A percentile compares a stretch with the other conserved stretches of the same genome.
These are phyloP conservation scores for Tillandsia leiboldiana DNA, from an alignment of 176 grass and related monocot species.

Conservation along the genomic window DNA sequence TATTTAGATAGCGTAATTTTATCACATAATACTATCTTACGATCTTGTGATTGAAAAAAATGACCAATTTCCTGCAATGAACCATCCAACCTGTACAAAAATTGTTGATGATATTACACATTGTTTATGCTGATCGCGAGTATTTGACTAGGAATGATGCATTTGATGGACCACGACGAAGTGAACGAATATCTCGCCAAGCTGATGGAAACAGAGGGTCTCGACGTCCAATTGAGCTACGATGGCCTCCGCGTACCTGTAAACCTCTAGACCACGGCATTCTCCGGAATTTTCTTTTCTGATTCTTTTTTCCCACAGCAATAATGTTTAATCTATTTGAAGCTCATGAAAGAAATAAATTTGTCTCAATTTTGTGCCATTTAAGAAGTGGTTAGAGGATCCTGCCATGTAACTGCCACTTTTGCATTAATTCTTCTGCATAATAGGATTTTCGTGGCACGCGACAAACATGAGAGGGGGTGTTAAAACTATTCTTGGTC, in stretches of 20 bases:
- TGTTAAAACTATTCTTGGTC: not conserved
- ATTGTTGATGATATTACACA: not conserved
- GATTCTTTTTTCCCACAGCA: not conserved
- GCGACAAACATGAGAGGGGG: not conserved
- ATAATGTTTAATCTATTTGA: not conserved
- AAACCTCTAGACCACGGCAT: conserved; percentile 40
- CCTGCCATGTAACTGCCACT: not conserved
- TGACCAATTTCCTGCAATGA: no score
- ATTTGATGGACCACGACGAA: conserved; percentile 94
- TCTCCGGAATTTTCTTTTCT: not conserved
- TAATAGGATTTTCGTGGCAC: not conserved
- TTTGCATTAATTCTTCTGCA: conserved; percentile 1
- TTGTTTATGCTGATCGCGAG: not conserved
- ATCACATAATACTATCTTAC: not conserved
- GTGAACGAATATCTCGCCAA: conserved; percentile 62
- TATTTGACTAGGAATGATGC: conserved; percentile 72
- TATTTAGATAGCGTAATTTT: not conserved
- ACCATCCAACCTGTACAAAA: no score
- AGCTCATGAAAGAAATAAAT: not conserved
- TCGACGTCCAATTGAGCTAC: conserved; percentile 88
- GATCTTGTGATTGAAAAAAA: no score
- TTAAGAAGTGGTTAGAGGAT: not conserved
- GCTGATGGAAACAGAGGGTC: conserved; percentile 68
- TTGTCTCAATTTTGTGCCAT: not conserved
- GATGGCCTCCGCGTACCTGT: conserved; percentile 75